Evolutionary conservation across 257 asterid genomes (phyloP).

Genomic region (Primulina eburnea): DNA sequence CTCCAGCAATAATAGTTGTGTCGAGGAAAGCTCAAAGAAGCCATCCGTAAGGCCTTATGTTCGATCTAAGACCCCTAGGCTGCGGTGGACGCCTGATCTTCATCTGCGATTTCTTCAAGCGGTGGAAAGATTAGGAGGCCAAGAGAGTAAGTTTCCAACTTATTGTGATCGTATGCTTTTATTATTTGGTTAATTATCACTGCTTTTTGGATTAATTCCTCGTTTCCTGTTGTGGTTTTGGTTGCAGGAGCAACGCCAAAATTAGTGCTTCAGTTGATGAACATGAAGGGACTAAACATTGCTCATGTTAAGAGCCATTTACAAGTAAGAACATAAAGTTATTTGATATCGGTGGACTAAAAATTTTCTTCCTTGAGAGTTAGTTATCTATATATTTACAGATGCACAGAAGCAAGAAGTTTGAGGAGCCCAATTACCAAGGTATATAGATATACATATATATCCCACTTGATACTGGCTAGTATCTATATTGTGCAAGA

Average conservation of each 20-base stretch:
- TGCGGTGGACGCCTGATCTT: slow-evolving; percentile 89
- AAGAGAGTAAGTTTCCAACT: slow-evolving; percentile 53
- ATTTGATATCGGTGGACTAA: background rate
- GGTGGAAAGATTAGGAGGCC: slow-evolving; percentile 88
- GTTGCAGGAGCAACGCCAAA: slow-evolving; percentile 86
- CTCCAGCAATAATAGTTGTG: slow-evolving; percentile 72
- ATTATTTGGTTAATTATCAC: no score
- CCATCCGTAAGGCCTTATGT: slow-evolving; percentile 67
- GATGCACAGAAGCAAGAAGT: slow-evolving; percentile 85
- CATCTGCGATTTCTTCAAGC: slow-evolving; percentile 71
- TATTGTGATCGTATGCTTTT: no score
- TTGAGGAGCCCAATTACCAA: slow-evolving; percentile 49
- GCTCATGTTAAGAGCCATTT: slow-evolving; percentile 96
- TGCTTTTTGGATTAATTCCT: background rate
- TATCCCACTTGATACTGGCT: background rate
- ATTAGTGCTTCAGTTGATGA: slow-evolving; percentile 73
- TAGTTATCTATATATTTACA: slow-evolving; percentile 29
- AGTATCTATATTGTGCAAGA: background rate
- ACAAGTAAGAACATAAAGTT: slow-evolving; percentile 41
- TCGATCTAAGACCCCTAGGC: slow-evolving; percentile 84
- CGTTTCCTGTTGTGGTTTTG: slow-evolving; percentile 17
- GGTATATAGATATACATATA: slow-evolving; percentile 31
- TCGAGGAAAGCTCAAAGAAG: slow-evolving; percentile 66
- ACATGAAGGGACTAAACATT: slow-evolving; percentile 73
- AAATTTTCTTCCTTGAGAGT: background rate